A percentile compares a stretch with the other conserved stretches of the same genome.
phyloP scores from a whole-genome alignment of 108 stramenopile genomes.

The Skeletonema costatum region DNA sequence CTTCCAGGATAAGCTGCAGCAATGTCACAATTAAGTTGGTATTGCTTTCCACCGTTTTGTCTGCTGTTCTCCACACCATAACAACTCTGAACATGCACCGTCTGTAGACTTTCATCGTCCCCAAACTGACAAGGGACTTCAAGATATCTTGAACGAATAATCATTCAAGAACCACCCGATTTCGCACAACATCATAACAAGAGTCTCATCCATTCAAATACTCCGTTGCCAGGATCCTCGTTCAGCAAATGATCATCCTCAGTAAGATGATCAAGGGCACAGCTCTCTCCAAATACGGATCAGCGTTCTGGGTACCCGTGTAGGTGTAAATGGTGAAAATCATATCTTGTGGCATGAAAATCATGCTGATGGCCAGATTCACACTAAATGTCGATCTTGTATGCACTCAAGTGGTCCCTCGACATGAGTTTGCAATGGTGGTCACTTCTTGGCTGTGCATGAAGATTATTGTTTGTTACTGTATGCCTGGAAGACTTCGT shows the following conservation, averaged over 20 bases:
- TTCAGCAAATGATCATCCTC: not conserved
- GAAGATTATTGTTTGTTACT: slow-evolving; percentile 5
- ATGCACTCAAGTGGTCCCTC: not conserved
- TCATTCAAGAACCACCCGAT: slow-evolving; percentile 2
- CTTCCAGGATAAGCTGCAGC: not conserved
- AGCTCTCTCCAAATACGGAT: slow-evolving; percentile 12
- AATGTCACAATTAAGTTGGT: not conserved
- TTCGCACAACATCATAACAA: slow-evolving; percentile 7
- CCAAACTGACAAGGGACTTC: slow-evolving; percentile 11
- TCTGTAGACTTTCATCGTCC: not conserved
- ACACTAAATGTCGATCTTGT: not conserved
- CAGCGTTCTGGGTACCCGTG: not conserved
- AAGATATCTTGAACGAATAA: slow-evolving; percentile 12
- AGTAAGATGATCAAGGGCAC: not conserved
- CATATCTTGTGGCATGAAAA: slow-evolving; percentile 10
- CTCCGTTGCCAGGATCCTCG: not conserved
- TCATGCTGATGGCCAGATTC: slow-evolving; percentile 3
- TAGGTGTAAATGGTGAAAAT: slow-evolving; percentile 5
- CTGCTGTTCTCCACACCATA: slow-evolving; percentile 6
- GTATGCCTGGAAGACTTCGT: slow-evolving; percentile 1
- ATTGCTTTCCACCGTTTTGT: not conserved
- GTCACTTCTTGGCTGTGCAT: slow-evolving; percentile 16
- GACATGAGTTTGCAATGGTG: not conserved
- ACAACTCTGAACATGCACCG: slow-evolving; percentile 5
- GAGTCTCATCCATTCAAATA: slow-evolving; percentile 12